Percentiles rank a stretch among this genome's conserved stretches.
phyloP scores from a whole-genome alignment of 176 grass and related monocot genomes.

The Leersia perrieri region DNA sequence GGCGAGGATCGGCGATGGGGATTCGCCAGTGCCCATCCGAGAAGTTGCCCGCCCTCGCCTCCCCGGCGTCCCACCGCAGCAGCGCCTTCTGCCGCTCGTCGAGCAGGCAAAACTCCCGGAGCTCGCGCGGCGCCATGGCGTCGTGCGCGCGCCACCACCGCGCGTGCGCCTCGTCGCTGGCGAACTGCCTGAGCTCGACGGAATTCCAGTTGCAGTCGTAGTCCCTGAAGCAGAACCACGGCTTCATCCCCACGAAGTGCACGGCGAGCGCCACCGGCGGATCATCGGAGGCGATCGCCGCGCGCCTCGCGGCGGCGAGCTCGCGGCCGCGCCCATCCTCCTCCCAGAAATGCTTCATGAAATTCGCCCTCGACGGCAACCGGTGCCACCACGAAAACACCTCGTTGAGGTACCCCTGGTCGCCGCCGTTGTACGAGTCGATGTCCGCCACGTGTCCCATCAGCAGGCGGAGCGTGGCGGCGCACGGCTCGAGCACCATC shows the following conservation, averaged over 20 bases:
- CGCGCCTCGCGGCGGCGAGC: conserved; percentile 7
- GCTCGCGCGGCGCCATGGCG: background rate
- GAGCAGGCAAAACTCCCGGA: conserved; percentile 47
- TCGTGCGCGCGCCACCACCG: conserved; percentile 58
- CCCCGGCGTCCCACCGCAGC: conserved; percentile 35
- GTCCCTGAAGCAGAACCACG: conserved; percentile 63
- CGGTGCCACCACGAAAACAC: conserved; percentile 66
- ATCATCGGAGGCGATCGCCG: conserved; percentile 48
- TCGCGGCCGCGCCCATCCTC: too few relatives aligned
- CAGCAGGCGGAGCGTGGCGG: conserved; percentile 49
- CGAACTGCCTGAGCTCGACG: conserved; percentile 46
- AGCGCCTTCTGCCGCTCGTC: conserved; percentile 53
- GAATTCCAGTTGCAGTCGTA: conserved; percentile 77
- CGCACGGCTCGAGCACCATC: conserved; percentile 62
- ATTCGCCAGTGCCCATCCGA: conserved; percentile 33
- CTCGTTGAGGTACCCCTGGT: conserved; percentile 68
- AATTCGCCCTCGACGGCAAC: conserved; percentile 49
- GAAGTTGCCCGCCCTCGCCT: conserved; percentile 38
- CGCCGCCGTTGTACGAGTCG: conserved; percentile 55
- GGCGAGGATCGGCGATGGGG: conserved; percentile 32
- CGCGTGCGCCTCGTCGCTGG: conserved; percentile 58
- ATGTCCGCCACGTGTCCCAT: conserved; percentile 46
- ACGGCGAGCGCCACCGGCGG: conserved; percentile 46
- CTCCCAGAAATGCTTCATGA: conserved; percentile 64
- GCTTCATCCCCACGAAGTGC: conserved; percentile 60